Evolutionary conservation across 495 filamentous ascomycete species (phyloP).

Genomic region (Schizothecium vesticola): DNA sequence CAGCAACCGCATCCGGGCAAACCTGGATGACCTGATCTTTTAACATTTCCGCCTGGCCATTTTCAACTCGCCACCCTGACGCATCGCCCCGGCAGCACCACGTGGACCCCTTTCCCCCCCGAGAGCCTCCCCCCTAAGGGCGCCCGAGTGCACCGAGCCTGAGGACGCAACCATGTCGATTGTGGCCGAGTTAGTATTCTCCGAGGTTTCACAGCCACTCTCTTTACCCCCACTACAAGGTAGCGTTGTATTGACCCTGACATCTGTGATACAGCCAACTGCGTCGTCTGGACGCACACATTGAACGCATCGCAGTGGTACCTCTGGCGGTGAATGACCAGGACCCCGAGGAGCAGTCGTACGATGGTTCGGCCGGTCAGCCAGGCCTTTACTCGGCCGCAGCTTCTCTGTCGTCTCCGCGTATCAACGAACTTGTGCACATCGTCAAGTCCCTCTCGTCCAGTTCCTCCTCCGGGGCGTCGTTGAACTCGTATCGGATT

Average conservation of each 20-base stretch:
- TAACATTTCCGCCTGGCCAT: background rate
- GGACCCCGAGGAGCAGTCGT: slow-evolving; percentile 18
- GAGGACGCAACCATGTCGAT: slow-evolving; percentile 52
- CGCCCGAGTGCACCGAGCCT: slow-evolving; percentile 13
- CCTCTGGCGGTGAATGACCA: slow-evolving; percentile 27
- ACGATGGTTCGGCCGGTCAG: background rate
- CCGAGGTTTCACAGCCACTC: slow-evolving; percentile 2
- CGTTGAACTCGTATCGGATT: slow-evolving; percentile 50
- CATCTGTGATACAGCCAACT: slow-evolving; percentile 57
- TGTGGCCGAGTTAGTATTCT: slow-evolving; percentile 56
- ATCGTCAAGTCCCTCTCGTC: slow-evolving; percentile 66
- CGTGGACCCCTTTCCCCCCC: background rate
- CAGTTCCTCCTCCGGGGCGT: slow-evolving; percentile 49
- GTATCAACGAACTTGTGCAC: slow-evolving; percentile 50
- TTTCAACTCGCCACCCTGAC: slow-evolving; percentile 28
- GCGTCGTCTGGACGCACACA: slow-evolving; percentile 66
- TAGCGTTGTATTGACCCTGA: slow-evolving; percentile 11
- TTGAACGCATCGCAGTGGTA: slow-evolving; percentile 60
- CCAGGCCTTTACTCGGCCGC: slow-evolving; percentile 8
- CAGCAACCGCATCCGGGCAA: slow-evolving; percentile 16
- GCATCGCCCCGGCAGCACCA: slow-evolving; percentile 17
- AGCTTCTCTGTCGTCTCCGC: slow-evolving; percentile 30
- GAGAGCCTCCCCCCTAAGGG: slow-evolving; percentile 4
- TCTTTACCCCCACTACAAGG: background rate
- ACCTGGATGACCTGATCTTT: slow-evolving; percentile 26